Conservation (phyloP, 2,329 filamentous ascomycete species). For the Kalmusia sp. region DNA sequence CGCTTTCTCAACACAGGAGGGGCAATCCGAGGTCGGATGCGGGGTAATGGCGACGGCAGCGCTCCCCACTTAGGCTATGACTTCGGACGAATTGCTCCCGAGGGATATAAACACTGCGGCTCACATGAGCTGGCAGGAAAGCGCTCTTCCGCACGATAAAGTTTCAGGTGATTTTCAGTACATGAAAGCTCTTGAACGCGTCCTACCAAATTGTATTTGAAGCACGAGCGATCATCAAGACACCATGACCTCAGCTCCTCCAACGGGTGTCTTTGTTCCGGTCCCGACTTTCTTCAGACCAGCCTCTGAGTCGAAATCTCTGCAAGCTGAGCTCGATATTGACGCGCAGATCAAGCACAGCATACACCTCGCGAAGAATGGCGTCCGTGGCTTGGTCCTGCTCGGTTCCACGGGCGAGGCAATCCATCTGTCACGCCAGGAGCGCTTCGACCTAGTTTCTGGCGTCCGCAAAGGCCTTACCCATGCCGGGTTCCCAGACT, state of each 20-base stretch:
- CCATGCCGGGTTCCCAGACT: conserved; percentile 62
- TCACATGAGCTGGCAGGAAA: neutral
- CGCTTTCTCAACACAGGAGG: neutral
- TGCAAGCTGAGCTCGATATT: conserved; percentile 63
- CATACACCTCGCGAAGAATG: conserved; percentile 65
- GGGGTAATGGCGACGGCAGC: neutral
- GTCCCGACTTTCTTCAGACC: conserved; percentile 71
- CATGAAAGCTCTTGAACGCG: neutral
- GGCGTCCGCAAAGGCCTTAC: conserved; percentile 63
- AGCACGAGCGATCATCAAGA: conserved; percentile 27
- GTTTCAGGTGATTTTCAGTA: neutral
- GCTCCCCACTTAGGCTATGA: conserved; percentile 1
- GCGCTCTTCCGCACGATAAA: neutral
- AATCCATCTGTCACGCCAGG: conserved; percentile 65
- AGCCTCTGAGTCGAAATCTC: conserved; percentile 52
- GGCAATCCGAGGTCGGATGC: conserved; percentile 1
- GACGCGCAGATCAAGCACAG: conserved; percentile 65
- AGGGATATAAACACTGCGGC: neutral
- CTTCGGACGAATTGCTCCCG: conserved; percentile 1
- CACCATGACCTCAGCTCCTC: conserved; percentile 37
- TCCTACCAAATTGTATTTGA: neutral
- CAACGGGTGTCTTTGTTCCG: conserved; percentile 48
- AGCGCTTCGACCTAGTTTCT: conserved; percentile 63
- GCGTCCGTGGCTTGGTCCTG: conserved; percentile 67
- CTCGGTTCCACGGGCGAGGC: conserved; percentile 71